These are phyloP conservation scores for Chenopodium formosanum DNA, from an alignment of 148 eudicot genomes.

Conservation along the genomic window DNA sequence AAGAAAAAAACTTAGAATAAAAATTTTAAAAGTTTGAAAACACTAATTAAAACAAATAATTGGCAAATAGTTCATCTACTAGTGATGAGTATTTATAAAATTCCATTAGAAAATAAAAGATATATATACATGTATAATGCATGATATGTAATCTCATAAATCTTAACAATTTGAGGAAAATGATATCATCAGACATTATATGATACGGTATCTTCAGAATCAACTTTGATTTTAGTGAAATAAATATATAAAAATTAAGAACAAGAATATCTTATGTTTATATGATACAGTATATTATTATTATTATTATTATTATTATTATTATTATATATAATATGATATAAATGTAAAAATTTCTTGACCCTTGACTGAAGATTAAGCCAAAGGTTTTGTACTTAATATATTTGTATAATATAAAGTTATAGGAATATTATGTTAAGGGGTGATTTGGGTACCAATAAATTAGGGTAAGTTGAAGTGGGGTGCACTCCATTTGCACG, in stretches of 20 bases:
- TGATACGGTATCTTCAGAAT: conserved; percentile 27
- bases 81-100: background rate
- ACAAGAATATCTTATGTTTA: background rate
- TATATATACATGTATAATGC: background rate
- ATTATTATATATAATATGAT: background rate
- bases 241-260: background rate
- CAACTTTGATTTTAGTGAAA: conserved; percentile 14
- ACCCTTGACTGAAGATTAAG: conserved; percentile 13
- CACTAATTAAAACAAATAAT: no score
- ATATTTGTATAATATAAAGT: background rate
- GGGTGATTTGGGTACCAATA: background rate
- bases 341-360: background rate
- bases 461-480: background rate
- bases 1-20: no score
- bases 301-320: no score
- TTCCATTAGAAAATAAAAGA: conserved; percentile 11
- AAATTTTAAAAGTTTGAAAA: no score
- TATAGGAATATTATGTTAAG: background rate
- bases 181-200: conserved; percentile 19
- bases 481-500: conserved; percentile 7
- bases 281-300: background rate
- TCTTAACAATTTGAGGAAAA: conserved; percentile 23
- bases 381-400: conserved; percentile 10
- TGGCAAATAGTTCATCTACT: background rate
- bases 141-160: conserved; percentile 9